Conservation (phyloP, 2,329 filamentous ascomycete species). For the Trichoderma sp. region DNA sequence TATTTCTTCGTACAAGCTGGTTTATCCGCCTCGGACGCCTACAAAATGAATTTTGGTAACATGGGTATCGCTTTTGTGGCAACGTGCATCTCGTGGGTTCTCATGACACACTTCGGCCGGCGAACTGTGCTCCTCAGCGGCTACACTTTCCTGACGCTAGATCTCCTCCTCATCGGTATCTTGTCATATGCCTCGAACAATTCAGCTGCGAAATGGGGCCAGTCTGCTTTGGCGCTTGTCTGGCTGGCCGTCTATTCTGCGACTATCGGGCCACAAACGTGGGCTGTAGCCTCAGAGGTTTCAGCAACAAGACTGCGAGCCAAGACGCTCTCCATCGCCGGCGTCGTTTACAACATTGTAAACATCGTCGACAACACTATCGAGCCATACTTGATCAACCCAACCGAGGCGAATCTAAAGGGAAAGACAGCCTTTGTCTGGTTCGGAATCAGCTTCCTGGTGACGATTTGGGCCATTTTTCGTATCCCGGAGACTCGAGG, state of each 20-base stretch:
- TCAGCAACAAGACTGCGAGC: constrained; percentile 20
- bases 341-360: constrained; percentile 26
- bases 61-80: constrained; percentile 38
- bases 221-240: constrained; percentile 26
- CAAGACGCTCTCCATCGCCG: constrained; percentile 29
- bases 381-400: constrained; percentile 39
- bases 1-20: constrained; percentile 45
- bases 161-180: constrained; percentile 20
- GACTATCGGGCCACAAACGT: constrained; percentile 20
- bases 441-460: constrained; percentile 21
- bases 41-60: constrained; percentile 42
- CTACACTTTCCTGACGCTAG: constrained; percentile 6
- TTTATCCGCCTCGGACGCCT: constrained; percentile 28
- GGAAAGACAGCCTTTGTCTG: constrained; percentile 34
- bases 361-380: constrained; percentile 28
- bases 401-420: constrained; percentile 37
- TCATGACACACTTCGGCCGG: constrained; percentile 22
- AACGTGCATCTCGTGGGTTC: constrained; percentile 20
- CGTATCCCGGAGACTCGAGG: constrained; percentile 32
- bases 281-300: constrained; percentile 23
- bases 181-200: constrained; percentile 12
- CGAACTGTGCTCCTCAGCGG: constrained; percentile 18
- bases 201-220: constrained; percentile 21
- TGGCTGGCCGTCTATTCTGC: constrained; percentile 23
- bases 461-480: constrained; percentile 30